Evolutionary conservation across 306 rosid genomes (phyloP), one percentile per base, ranked within the genome.

Genomic region (Vigna unguiculata): DNA sequence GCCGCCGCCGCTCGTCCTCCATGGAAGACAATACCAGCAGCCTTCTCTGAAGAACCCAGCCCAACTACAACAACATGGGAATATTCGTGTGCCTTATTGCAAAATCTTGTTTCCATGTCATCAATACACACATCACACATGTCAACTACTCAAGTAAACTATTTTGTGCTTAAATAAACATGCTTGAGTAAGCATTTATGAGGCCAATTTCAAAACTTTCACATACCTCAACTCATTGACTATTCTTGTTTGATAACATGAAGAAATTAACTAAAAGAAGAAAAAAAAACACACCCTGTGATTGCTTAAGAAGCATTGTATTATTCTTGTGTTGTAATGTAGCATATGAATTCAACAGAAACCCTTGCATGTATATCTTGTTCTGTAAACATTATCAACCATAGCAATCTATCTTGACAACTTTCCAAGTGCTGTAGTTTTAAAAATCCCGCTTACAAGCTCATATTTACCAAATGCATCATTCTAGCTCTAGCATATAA

Each of bases 1-100:
- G 78, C 2, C 82, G 89, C 63, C 60, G 16, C 34, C 86, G 83
- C 10, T 49, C 85, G 59, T 63, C 93, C 16, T 93, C 93, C 0
- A 78, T 32, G 0, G 86, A 69, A 0, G 17, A 11, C 62, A 55
- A 11, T 24, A 21, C 62, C 49, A 0, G 81, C 24, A 82, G 91
- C 80, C 87, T 68, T 14, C 2, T 78, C 38, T 86, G 71, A 82
- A 28, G 71, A 59, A 41, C 4, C 62, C 34, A 17, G 21, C 38
- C 45, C 45, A 53, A 25, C 14, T 6, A 28, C 15, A 14, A 2
- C 10, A 66, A 49, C 32, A 46, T 72, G 59, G 67, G 36, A 28
- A 13, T 49, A 12, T 43, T 43, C 48, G 1, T 43, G 15, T 43
- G 47, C 15, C 47, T 43, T 43, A 43, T 43, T 10, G 47, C 14